Evolutionary conservation across 495 filamentous ascomycete species (phyloP), one percentile per base, ranked within the genome.

Genomic region (Trichoderma asperelloides): DNA sequence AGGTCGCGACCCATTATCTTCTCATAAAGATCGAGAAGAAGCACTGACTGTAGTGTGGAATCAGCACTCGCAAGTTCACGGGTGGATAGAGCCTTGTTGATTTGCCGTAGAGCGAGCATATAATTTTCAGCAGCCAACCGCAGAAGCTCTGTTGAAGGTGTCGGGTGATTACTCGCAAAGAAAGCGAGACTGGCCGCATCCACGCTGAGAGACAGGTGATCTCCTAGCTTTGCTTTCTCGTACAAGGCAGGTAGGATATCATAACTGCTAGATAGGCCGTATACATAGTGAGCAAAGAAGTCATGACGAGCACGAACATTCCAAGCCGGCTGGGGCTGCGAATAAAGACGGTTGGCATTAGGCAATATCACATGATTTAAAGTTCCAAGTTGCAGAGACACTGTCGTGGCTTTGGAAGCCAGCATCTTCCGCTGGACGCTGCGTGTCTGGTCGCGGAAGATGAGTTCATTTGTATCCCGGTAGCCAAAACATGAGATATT

Each of bases 11-110:
- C 65, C 1, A 68, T 67, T 8, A 74, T 68, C 66, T 75, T 75
- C 62, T 74, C 72, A 62, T 72, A 75, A 2, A 75, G 71, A 55
- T 75, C 73, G 21, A 74, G 73, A 21, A 75, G 66, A 16, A 75
- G 62, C 13, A 73, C 68, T 11, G 73, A 63, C 43, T 71, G 64
- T 5, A 75, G 43, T 5, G 73, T 72, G 6, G 69, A 49, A 55
- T 75, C 72, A 27, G 57, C 67, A 8, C 33, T 63, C 9, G 68
- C 67, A 3, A 40, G 33, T 16, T 69, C 66, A 0, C 65, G 55
- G 0, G 21, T 33, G 1, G 18, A 18, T 4, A 75, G 63, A 21
- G 70, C 70, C 13, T 41, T 33, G 27, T 71, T 71, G 1, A 75
- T 23, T 6, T 69, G 55, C 7, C 67, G 51, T 2, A 75, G 62